Base-by-base conservation (phyloP, 345 rosid species). In the Heritiera fomes region DNA sequence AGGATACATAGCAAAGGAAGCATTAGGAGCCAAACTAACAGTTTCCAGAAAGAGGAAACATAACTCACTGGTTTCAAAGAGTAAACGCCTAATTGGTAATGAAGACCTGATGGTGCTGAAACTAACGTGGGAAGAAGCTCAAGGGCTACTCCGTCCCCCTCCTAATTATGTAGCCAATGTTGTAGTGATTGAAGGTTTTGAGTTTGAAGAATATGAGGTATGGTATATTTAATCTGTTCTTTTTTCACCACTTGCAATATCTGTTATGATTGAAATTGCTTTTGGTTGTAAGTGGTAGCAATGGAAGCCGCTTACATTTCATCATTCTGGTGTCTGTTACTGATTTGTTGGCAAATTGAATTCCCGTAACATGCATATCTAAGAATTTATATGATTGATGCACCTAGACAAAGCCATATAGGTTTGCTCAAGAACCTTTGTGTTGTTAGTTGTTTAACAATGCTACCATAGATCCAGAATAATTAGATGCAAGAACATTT, bases 151-250 rank as follows among this genome's bases (percentile, higher is more conserved):
- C 40, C 90, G 94, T 7, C 97, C 98, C 47, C 95, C 99, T 79
- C 92, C 95, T 40, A 89, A 88, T 82, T 78, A 76, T 78, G 73
- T 79, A 80, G 95, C 97, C 40, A 88, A 89, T 71, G 78, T 91
- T 78, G 88, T 91, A 76, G 85, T 84, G 67, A 90, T 94, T 80
- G 97, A 94, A 77, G 98, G 92, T 60, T 85, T 77, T 83, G 99
- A 96, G 86, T 91, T 96, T 86, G 99, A 96, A 87, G 98, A 92
- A 79, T 94, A 90, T 32, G 94, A 94, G 98, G 99, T 96, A 88
- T 58, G 63, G 43, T 17, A 53, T 12, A 66, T 62, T 41, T 67
- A 40, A 77, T 53, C 34, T 74, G 45, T 74, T 62, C 58, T 78
- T 65, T 61, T 53, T 20, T 64, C 28, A 41, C 46, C 72, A n/a